Base-by-base conservation (phyloP, 495 filamentous ascomycete genomes). In the Penicillium crystallinum region DNA sequence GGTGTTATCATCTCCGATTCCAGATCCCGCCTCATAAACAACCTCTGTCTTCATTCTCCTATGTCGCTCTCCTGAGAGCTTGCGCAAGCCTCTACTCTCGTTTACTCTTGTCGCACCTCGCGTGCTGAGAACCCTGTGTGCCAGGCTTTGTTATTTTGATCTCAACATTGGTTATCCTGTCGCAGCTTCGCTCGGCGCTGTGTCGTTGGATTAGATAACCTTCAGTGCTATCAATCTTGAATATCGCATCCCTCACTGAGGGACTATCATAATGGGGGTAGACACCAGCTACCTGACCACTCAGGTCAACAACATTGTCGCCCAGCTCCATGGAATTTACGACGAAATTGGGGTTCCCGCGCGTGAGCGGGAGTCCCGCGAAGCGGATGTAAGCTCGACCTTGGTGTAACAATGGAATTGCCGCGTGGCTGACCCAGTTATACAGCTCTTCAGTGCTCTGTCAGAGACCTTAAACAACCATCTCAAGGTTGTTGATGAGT, bases 311-410 rank as follows among this genome's bases (percentile, higher is more conserved):
- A 91, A 82, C 57, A 97, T 95, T 63, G 87, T 96, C 59, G 79
- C 80, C 64, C 88, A 95, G 70, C 78, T 99, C 39, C 91, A 97
- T 72, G 87, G 86, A 37, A 79, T 97, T 42, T 99, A 95, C 62
- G 93, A 97, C 69, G 92, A 97, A 56, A 97, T 99, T 59, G 93
- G 93, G 31, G 84, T 99, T 37, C 78, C 90, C 15, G 81, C 71
- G 62, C 89, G 95, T 83, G 93, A 96, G 71, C 84, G 95, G 54
- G 90, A 97, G 53, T 76, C 80, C 4, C 79, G 95, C 52, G 91
- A 97, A 66, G 77, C 87, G 60, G 86, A 95, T 81, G 90, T 95
- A 73, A 57, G 77, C 68, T 53, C 14, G n/a, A 19, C 22, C 10
- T 2, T 19, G 23, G n/a, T 27, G 12, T 11, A 27, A 14, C 22